Evolutionary conservation across 2,329 filamentous ascomycete species (phyloP), one percentile per base, ranked within the genome.

Genomic region (Biscogniauxia marginata): DNA sequence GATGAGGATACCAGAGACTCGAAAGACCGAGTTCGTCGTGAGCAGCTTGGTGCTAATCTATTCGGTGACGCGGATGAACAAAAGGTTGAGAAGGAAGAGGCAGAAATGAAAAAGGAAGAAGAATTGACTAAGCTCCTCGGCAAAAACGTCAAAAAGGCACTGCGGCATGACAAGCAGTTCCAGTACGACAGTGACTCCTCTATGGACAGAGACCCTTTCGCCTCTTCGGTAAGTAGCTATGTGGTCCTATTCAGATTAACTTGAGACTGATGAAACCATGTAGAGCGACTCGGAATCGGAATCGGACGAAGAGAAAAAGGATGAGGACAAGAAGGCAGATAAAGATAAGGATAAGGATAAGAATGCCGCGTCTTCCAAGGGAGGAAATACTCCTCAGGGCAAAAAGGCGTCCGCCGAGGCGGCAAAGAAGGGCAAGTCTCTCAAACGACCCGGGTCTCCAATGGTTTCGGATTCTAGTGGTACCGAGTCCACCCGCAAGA

Each of bases 401-500:
- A 84, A 82, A 67, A 77, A 75, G 52, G 75, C 76, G 54, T 66
- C 73, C 9, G 70, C 72, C 4, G 75, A 82, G 25, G 72, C 78
- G 9, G 67, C 75, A 5, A 84, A 83, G 71, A 84, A 84, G 69
- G 73, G 74, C 65, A 86, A 85, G 67, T 81, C 79, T 25, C 82
- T 93, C 52, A 97, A 97, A 76, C 87, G 93, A 24, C 83, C 90
- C 25, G 91, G 92, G 18, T 96, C 92, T 16, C 91, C 93, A 3
- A 89, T 93, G 62, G 81, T 90, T 25, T 97, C 92, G 1, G 93
- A 98, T 70, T 91, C 91, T 8, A 96, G 91, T 70, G 93, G 91
- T 52, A 96, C 93, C 65, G 93, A 98, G 71, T 93, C 90, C 0
- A 85, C 87, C 21, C 88, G 89, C 63, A 92, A 95, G 70, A 84